These are phyloP conservation scores for Graphilbum fragrans DNA, from an alignment of 2,329 filamentous ascomycete species.

Conservation along the genomic window DNA sequence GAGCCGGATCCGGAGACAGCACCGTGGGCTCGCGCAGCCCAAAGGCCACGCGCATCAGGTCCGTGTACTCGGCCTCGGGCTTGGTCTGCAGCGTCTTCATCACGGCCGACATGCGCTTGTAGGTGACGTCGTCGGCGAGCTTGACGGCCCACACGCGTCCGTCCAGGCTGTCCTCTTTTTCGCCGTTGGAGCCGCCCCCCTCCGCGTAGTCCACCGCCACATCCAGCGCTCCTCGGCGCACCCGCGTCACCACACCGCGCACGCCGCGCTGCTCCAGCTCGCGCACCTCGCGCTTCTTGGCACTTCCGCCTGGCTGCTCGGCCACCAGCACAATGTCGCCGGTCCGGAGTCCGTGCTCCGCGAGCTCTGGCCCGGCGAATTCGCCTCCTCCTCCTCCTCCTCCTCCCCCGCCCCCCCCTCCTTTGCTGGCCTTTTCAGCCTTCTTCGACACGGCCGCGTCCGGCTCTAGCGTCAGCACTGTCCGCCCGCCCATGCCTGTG, in stretches of 20 bases:
- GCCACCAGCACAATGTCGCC: slow-evolving; percentile 70
- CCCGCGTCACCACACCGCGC: slow-evolving; percentile 58
- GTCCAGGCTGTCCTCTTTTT: slow-evolving; percentile 23
- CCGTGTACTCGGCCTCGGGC: slow-evolving; percentile 43
- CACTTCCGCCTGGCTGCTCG: slow-evolving; percentile 61
- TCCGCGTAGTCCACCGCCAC: slow-evolving; percentile 53
- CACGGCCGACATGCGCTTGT: slow-evolving; percentile 49
- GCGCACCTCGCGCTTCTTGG: slow-evolving; percentile 60
- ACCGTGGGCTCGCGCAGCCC: slow-evolving; percentile 42
- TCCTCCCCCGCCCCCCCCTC: background rate
- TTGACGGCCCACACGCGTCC: slow-evolving; percentile 51
- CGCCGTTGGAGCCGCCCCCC: slow-evolving; percentile 36
- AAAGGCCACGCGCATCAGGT: slow-evolving; percentile 50
- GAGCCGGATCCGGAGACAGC: slow-evolving; percentile 20
- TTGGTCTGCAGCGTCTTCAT: slow-evolving; percentile 50
- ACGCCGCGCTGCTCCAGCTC: slow-evolving; percentile 58
- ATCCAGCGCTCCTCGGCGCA: slow-evolving; percentile 44
- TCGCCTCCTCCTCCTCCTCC: background rate
- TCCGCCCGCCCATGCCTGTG: slow-evolving; percentile 85
- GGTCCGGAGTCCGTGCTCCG: slow-evolving; percentile 62
- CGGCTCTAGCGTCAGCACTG: slow-evolving; percentile 64
- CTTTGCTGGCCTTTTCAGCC: background rate
- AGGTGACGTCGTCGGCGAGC: slow-evolving; percentile 56
- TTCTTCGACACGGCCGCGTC: slow-evolving; percentile 42
- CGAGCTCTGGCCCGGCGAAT: slow-evolving; percentile 34